Percentiles rank a stretch among this genome's conserved stretches.
Evolutionary conservation across 129 eudicot species (phyloP).

Genomic region (Flaveria trinervia): DNA sequence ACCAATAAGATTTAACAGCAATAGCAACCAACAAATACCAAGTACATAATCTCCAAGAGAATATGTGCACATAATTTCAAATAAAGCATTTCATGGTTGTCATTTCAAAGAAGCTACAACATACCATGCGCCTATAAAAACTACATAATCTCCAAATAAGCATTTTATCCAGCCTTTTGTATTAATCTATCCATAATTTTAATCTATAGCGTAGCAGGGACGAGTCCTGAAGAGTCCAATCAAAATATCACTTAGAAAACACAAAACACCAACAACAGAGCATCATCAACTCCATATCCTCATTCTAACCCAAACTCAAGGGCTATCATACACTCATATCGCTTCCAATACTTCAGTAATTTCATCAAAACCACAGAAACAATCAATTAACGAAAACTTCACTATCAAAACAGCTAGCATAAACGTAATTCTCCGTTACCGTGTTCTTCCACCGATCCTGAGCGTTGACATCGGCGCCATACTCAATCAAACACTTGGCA

Average conservation of each 20-base stretch:
- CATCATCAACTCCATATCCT: background rate
- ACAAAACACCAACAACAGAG: constrained; percentile 4
- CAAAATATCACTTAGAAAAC: background rate
- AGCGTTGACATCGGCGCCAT: constrained; percentile 86
- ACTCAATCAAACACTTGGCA: constrained; percentile 71
- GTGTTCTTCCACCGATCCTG: constrained; percentile 98
- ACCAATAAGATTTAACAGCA: background rate
- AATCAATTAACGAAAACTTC: background rate
- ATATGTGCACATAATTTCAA: background rate
- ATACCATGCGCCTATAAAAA: background rate
- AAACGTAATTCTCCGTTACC: constrained; percentile 31
- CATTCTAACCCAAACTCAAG: too few relatives aligned
- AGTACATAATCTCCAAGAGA: background rate
- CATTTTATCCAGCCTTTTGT: background rate
- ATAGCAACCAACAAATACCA: background rate
- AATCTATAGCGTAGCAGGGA: background rate
- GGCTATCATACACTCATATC: background rate
- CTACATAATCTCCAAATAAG: background rate
- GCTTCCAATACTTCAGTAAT: constrained; percentile 10
- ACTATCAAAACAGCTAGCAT: background rate
- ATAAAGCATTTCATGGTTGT: background rate
- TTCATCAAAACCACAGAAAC: background rate
- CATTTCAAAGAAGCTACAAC: background rate
- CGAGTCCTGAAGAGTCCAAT: background rate
- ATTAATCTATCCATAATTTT: background rate